Percentiles rank a stretch among this genome's conserved stretches.
These are phyloP conservation scores for Phyllosticta citrichinensis DNA, from an alignment of 2,329 filamentous ascomycete species.

Conservation along the genomic window DNA sequence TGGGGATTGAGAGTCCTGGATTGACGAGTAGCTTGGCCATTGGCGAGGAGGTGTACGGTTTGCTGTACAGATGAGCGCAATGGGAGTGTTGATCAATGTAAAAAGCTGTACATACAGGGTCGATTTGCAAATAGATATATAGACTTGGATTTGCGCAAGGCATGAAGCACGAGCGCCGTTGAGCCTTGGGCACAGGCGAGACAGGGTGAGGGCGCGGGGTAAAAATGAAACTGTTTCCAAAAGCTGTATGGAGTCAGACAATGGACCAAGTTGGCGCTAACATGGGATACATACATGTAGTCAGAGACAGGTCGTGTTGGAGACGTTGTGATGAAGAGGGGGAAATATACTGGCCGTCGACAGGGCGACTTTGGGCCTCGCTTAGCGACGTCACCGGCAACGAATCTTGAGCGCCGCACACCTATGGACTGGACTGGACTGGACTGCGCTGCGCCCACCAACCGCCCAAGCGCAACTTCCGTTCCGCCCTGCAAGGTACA, in stretches of 20 bases:
- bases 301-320: no score
- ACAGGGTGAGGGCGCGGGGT: no score
- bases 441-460: neutral
- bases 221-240: no score
- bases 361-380: constrained; percentile 1
- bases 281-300: no score
- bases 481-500: neutral
- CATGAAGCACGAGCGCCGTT: neutral
- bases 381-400: constrained; percentile 8
- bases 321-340: no score
- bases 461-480: constrained; percentile 4
- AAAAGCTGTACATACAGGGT: neutral
- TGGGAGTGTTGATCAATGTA: neutral
- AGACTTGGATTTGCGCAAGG: neutral
- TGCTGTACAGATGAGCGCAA: constrained; percentile 36
- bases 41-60: constrained; percentile 59
- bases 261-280: no score
- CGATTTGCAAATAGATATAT: neutral
- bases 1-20: constrained; percentile 90
- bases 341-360: neutral
- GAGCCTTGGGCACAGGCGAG: no score
- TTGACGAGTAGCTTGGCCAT: constrained; percentile 82
- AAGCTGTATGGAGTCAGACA: no score
- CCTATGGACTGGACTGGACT: no score
- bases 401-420: neutral